Evolutionary conservation across 2,329 filamentous ascomycete genomes (phyloP).

Genomic region (Alternaria dauci): DNA sequence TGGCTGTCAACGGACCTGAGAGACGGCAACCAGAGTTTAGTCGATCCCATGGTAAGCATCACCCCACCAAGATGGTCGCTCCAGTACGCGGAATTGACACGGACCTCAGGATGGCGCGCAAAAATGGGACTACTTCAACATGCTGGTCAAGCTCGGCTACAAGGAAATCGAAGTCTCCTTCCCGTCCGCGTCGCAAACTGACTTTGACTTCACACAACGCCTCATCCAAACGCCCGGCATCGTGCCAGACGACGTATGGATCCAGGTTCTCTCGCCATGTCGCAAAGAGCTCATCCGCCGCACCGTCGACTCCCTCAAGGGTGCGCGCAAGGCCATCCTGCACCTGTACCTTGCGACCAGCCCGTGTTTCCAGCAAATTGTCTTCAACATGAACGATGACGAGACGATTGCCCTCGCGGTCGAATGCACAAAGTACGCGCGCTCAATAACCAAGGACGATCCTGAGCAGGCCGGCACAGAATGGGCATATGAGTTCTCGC

Average conservation of each 20-base stretch:
- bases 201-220: constrained; percentile 92
- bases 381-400: constrained; percentile 87
- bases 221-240: constrained; percentile 84
- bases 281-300: constrained; percentile 87
- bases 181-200: constrained; percentile 91
- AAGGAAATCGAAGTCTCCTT: constrained; percentile 98
- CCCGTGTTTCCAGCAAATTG: constrained; percentile 90
- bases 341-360: constrained; percentile 97
- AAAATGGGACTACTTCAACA: constrained; percentile 94
- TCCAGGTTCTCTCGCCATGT: constrained; percentile 93
- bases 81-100: not conserved
- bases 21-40: constrained; percentile 93
- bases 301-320: constrained; percentile 87
- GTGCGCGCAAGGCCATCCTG: constrained; percentile 91
- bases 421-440: constrained; percentile 83
- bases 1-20: constrained; percentile 90
- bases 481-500: constrained; percentile 85
- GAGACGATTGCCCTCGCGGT: constrained; percentile 83
- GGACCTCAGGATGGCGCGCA: constrained; percentile 80
- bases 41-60: constrained; percentile 83
- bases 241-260: constrained; percentile 86
- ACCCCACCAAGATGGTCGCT: not conserved
- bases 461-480: constrained; percentile 64
- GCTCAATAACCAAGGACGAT: constrained; percentile 87
- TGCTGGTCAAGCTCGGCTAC: constrained; percentile 90